Percentiles rank a stretch among this genome's conserved stretches.
Evolutionary conservation across 2,329 filamentous ascomycete genomes (phyloP).

Genomic region (Colletotrichum sp.): DNA sequence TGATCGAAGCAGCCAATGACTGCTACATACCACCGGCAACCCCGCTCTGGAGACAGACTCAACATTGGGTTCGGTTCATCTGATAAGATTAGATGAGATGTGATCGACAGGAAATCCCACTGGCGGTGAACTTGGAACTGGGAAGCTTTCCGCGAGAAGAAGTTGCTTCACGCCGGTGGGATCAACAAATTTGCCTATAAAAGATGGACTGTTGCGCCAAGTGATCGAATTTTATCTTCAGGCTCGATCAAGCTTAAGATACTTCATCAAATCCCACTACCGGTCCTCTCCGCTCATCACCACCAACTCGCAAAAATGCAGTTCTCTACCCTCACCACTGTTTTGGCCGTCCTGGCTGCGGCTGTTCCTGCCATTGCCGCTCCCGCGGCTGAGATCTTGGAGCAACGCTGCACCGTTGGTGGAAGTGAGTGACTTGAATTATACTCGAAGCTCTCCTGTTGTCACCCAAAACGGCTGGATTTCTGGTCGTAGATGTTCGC

Average conservation of each 20-base stretch:
- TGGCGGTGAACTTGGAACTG: not conserved
- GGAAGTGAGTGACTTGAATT: not conserved
- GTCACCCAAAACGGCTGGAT: no score
- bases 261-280: not conserved
- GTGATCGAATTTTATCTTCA: not conserved
- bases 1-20: not conserved
- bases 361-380: slow-evolving; percentile 21
- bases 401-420: not conserved
- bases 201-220: not conserved
- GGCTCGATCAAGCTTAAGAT: not conserved
- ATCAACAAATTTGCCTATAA: not conserved
- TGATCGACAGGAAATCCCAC: not conserved
- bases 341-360: slow-evolving; percentile 55
- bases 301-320: slow-evolving; percentile 25
- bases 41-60: not conserved
- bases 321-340: slow-evolving; percentile 50
- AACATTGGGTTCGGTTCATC: not conserved
- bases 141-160: not conserved
- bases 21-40: not conserved
- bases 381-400: not conserved
- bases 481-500: not conserved
- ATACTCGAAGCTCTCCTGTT: not conserved
- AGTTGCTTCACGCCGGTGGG: not conserved
- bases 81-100: not conserved
- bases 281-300: not conserved